A percentile compares a stretch with the other conserved stretches of the same genome.
Conservation (phyloP, 192 early-diverging fungal genomes). For the Coemansia reversa region DNA sequence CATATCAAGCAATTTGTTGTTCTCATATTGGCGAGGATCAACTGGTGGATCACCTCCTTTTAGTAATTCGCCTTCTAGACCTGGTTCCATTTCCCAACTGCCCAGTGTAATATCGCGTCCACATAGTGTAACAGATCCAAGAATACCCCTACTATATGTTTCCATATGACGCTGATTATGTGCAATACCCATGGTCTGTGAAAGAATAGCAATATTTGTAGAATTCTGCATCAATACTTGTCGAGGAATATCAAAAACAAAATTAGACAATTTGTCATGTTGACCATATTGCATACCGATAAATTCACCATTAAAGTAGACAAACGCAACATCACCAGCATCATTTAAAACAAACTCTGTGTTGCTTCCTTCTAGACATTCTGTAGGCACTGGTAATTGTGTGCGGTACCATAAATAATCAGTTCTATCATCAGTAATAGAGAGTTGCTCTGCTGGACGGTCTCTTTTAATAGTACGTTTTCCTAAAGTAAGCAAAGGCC, state of each 20-base stretch:
- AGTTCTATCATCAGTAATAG: slow-evolving; percentile 36
- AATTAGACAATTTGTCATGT: slow-evolving; percentile 28
- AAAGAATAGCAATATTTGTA: slow-evolving; percentile 19
- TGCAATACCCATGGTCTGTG: slow-evolving; percentile 52
- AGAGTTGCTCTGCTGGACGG: slow-evolving; percentile 40
- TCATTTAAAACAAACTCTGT: slow-evolving; percentile 25
- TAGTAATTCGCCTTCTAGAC: slow-evolving; percentile 20
- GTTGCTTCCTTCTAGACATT: slow-evolving; percentile 2
- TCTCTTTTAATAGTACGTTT: background rate
- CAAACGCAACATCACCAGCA: slow-evolving; percentile 40
- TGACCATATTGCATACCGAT: slow-evolving; percentile 23
- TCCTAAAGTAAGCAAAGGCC: background rate
- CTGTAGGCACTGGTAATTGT: slow-evolving; percentile 10
- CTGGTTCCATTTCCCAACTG: slow-evolving; percentile 28
- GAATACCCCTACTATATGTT: slow-evolving; percentile 33
- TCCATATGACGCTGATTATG: slow-evolving; percentile 45
- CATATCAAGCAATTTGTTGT: too few relatives aligned
- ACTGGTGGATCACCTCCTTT: background rate
- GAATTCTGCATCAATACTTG: background rate
- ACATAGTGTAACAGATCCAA: slow-evolving; percentile 35
- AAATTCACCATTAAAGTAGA: slow-evolving; percentile 24
- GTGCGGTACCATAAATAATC: slow-evolving; percentile 55
- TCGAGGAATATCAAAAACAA: slow-evolving; percentile 17
- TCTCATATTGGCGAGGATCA: too few relatives aligned
- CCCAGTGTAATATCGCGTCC: slow-evolving; percentile 35